Conservation (phyloP, 768 basidiomycete genomes). For the Pulveroboletus frians region DNA sequence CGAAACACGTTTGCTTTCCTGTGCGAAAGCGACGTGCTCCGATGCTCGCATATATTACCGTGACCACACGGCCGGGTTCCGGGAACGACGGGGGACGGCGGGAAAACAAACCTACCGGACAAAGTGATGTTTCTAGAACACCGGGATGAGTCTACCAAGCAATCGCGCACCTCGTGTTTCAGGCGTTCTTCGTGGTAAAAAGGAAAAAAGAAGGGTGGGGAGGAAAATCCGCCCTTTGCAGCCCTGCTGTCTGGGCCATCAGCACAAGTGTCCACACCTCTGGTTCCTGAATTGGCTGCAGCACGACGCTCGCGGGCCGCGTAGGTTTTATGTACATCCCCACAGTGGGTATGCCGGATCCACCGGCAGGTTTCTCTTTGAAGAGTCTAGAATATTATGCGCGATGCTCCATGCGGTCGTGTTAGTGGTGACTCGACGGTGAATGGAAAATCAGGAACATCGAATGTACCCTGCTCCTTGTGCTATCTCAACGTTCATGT, state of each 20-base stretch:
- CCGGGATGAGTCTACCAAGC: too few species aligned
- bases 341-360: not conserved
- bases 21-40: not conserved
- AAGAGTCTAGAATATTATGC: too few species aligned
- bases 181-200: not conserved
- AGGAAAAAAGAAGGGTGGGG: not conserved
- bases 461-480: not conserved
- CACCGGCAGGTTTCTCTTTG: not conserved
- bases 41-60: not conserved
- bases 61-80: not conserved
- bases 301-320: not conserved
- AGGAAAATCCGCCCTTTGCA: too few species aligned
- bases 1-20: not conserved
- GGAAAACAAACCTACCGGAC: not conserved
- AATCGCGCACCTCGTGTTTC: too few species aligned
- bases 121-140: not conserved
- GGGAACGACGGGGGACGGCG: not conserved
- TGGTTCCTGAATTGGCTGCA: too few species aligned
- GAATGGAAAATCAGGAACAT: not conserved
- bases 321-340: slow-evolving; percentile 3
- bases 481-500: not conserved
- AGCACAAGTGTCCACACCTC: not conserved
- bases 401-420: not conserved
- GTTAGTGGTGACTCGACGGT: too few species aligned
- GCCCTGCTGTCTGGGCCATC: too few species aligned